phyloP scores from a whole-genome alignment of 257 asterid genomes.

The Solanum sitiens region DNA sequence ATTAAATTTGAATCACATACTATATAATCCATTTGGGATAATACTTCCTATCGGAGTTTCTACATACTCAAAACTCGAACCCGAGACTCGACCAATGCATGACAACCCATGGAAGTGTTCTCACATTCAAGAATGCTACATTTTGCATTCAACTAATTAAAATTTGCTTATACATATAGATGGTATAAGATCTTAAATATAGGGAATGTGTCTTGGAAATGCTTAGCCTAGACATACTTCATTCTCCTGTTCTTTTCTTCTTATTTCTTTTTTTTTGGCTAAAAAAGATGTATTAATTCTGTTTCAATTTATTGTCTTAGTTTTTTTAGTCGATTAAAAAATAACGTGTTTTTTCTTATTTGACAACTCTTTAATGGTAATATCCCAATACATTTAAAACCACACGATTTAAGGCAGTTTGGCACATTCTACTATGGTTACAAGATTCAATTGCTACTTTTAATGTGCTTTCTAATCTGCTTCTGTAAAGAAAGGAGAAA shows the following conservation, averaged over 20 bases:
- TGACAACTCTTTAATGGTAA: not conserved
- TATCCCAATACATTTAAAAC: not conserved
- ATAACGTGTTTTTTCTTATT: not conserved
- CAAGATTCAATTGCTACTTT: not conserved
- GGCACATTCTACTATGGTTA: not conserved
- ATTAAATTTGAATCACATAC: no score
- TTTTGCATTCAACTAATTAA: not conserved
- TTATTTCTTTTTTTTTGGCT: not conserved
- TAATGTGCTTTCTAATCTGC: not conserved
- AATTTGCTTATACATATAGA: not conserved
- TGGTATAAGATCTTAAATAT: no score
- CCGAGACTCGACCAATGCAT: no score
- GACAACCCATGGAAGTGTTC: no score
- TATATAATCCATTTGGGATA: no score
- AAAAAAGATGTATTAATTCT: not conserved
- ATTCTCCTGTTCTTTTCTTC: not conserved
- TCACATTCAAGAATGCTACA: not conserved
- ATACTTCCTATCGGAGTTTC: no score
- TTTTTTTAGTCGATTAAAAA: not conserved
- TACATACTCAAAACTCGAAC: no score
- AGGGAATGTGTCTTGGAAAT: not conserved
- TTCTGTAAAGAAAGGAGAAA: not conserved
- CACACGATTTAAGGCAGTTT: not conserved
- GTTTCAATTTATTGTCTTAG: not conserved
- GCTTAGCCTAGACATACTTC: not conserved